phyloP scores from a whole-genome alignment of 106 monocot genomes.

The Dendrobium huoshanense region DNA sequence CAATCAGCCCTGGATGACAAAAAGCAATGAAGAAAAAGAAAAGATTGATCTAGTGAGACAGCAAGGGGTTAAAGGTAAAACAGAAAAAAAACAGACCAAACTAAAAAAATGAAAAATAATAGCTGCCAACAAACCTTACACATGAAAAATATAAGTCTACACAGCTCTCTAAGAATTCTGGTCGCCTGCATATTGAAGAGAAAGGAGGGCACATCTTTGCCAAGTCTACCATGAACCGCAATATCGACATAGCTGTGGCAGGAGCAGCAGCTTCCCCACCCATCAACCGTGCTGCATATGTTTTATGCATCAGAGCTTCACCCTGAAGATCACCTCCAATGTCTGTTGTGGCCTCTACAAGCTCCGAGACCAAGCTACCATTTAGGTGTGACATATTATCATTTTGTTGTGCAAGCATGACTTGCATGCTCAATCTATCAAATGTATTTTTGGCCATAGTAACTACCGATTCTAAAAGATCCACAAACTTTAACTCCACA shows the following conservation, averaged over 20 bases:
- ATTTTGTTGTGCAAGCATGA: constrained; percentile 75
- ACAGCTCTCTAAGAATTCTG: constrained; percentile 91
- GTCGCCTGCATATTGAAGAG: constrained; percentile 77
- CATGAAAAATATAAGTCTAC: constrained; percentile 98
- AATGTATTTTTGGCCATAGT: constrained; percentile 92
- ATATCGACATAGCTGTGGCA: constrained; percentile 65
- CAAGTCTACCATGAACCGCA: constrained; percentile 95
- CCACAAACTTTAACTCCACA: constrained; percentile 84
- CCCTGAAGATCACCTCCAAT: constrained; percentile 79
- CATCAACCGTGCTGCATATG: constrained; percentile 97
- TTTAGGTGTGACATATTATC: constrained; percentile 57
- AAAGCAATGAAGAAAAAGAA: constrained; percentile 9
- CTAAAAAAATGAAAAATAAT: neutral
- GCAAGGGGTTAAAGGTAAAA: neutral
- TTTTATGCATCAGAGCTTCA: constrained; percentile 97
- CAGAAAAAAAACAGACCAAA: neutral
- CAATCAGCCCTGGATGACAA: constrained; percentile 60
- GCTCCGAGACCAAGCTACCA: constrained; percentile 68
- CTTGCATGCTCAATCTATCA: constrained; percentile 75
- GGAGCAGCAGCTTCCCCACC: constrained; percentile 96
- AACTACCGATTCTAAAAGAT: constrained; percentile 81
- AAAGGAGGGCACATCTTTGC: constrained; percentile 91
- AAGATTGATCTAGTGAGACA: neutral
- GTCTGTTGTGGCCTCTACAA: constrained; percentile 63
- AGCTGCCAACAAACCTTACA: constrained; percentile 56